Evolutionary conservation across 495 filamentous ascomycete genomes (phyloP).

Genomic region (Penicillium desertorum): DNA sequence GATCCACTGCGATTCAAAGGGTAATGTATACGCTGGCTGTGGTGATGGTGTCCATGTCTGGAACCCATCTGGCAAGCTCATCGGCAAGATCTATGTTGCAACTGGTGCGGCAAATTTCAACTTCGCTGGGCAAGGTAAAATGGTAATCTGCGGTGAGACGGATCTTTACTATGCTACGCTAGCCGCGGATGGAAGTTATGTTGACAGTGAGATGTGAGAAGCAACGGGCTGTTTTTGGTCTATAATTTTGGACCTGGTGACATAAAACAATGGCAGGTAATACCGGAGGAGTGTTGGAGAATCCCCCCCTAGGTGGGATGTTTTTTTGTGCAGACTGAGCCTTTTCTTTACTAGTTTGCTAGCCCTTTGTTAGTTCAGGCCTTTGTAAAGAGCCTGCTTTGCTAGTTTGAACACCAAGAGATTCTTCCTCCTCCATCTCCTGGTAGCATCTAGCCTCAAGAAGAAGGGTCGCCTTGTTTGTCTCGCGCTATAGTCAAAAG

Average conservation of each 20-base stretch:
- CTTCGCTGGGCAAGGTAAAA: conserved; percentile 53
- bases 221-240: neutral
- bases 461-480: neutral
- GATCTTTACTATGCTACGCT: conserved; percentile 51
- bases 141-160: conserved; percentile 52
- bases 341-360: too few species aligned
- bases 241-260: neutral
- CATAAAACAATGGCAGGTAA: neutral
- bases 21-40: conserved; percentile 48
- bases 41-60: conserved; percentile 48
- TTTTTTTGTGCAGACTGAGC: too few species aligned
- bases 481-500: neutral
- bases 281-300: too few species aligned
- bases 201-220: conserved; percentile 27
- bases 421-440: too few species aligned
- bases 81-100: conserved; percentile 51
- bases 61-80: conserved; percentile 39
- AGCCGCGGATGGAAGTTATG: conserved; percentile 39
- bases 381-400: too few species aligned
- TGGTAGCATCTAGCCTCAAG: too few species aligned
- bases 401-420: too few species aligned
- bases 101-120: conserved; percentile 53
- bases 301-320: too few species aligned
- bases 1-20: conserved; percentile 42
- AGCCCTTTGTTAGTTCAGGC: too few species aligned